A percentile compares a stretch with the other conserved stretches of the same genome.
Conservation (phyloP, 2,329 filamentous ascomycete species). For the Lecanicillium sp. region DNA sequence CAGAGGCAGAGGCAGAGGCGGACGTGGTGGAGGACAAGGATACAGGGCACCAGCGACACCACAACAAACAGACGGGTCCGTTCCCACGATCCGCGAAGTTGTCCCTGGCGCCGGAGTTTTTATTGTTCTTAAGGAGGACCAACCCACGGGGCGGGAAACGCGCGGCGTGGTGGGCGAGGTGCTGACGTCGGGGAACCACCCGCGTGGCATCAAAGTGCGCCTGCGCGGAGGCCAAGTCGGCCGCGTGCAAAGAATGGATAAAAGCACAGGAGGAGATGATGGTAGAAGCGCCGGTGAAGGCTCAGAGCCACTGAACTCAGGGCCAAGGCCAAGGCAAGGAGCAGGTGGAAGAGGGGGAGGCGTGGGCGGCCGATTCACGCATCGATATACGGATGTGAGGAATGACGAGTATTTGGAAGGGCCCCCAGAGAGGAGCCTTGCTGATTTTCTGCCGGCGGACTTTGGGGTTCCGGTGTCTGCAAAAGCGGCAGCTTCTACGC, state of each 20-base stretch:
- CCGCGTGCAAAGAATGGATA: conserved; percentile 59
- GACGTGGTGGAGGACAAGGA: conserved; percentile 15
- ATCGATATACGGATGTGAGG: conserved; percentile 30
- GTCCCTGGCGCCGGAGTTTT: conserved; percentile 58
- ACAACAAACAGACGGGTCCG: conserved; percentile 31
- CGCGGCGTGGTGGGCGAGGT: conserved; percentile 60
- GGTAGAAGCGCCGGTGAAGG: not conserved
- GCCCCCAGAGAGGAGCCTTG: conserved; percentile 36
- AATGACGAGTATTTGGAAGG: conserved; percentile 31
- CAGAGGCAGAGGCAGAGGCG: not conserved
- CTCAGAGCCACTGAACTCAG: not conserved
- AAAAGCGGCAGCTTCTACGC: conserved; percentile 13
- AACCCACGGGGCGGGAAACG: conserved; percentile 66
- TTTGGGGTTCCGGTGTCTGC: conserved; percentile 23
- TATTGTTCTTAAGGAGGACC: conserved; percentile 71
- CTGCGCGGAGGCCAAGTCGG: conserved; percentile 66
- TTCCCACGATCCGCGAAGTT: conserved; percentile 48
- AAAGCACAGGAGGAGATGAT: conserved; percentile 17
- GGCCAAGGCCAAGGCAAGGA: not conserved
- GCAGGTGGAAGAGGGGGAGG: conserved; percentile 14
- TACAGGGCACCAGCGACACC: conserved; percentile 24
- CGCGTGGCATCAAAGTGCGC: conserved; percentile 72
- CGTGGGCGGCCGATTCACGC: conserved; percentile 20
- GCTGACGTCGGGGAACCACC: conserved; percentile 68
- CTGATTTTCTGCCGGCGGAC: conserved; percentile 41